phyloP scores from a whole-genome alignment of 371 early-diverging fungal genomes.

The Mycotypha africana region DNA sequence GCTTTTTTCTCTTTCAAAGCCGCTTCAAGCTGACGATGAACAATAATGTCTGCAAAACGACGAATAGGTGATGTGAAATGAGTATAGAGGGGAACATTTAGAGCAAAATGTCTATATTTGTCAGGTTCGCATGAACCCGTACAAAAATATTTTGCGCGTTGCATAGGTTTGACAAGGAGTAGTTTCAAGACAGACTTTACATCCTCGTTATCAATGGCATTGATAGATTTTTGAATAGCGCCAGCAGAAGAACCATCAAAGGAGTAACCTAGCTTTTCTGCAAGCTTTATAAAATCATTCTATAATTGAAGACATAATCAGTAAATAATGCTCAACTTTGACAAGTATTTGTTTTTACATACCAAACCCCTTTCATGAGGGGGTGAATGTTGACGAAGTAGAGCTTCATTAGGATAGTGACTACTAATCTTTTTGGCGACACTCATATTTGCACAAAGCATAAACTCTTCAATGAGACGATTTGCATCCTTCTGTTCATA shows the following conservation, averaged over 20 bases:
- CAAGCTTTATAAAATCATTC: constrained; percentile 51
- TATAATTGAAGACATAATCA: neutral
- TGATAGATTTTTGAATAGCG: constrained; percentile 66
- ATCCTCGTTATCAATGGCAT: constrained; percentile 52
- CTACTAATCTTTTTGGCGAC: constrained; percentile 90
- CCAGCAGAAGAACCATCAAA: constrained; percentile 42
- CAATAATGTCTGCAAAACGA: constrained; percentile 97
- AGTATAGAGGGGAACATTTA: constrained; percentile 87
- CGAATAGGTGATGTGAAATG: constrained; percentile 99
- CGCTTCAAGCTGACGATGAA: constrained; percentile 84
- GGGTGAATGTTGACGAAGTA: constrained; percentile 84
- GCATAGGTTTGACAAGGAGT: constrained; percentile 84
- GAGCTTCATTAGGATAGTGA: constrained; percentile 84
- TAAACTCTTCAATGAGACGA: constrained; percentile 98
- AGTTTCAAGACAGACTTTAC: constrained; percentile 54
- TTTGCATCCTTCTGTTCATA: constrained; percentile 92
- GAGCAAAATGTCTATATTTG: constrained; percentile 80
- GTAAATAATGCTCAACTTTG: too few species aligned
- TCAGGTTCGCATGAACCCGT: constrained; percentile 68
- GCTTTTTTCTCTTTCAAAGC: constrained; percentile 29
- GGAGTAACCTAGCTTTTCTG: constrained; percentile 38
- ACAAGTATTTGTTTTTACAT: too few species aligned
- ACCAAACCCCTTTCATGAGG: constrained; percentile 67
- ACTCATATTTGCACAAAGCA: constrained; percentile 98
- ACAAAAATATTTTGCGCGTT: constrained; percentile 93